phyloP scores from a whole-genome alignment of 2,329 filamentous ascomycete genomes.

The Aspergillus transmontanensis region DNA sequence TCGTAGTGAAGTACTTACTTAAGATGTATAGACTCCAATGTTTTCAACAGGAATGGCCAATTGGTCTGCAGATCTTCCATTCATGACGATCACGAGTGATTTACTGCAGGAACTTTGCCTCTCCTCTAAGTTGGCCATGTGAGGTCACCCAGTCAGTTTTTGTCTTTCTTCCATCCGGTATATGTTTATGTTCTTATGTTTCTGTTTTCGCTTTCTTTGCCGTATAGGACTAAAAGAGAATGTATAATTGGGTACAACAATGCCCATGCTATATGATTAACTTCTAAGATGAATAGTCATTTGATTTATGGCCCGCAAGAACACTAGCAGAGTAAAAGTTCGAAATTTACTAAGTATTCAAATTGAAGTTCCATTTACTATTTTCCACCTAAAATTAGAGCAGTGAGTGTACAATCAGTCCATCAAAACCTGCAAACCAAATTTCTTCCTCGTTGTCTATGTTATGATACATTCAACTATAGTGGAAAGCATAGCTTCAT shows the following conservation, averaged over 20 bases:
- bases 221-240: too few relatives aligned
- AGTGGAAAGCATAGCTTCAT: too few relatives aligned
- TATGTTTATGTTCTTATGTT: too few relatives aligned
- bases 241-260: too few relatives aligned
- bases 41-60: neutral
- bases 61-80: neutral
- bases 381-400: neutral
- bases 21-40: neutral
- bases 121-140: too few relatives aligned
- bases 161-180: too few relatives aligned
- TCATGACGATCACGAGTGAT: neutral
- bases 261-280: neutral
- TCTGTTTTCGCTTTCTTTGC: too few relatives aligned
- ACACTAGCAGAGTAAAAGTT: neutral
- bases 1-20: neutral
- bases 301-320: neutral
- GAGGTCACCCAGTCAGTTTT: too few relatives aligned
- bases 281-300: neutral
- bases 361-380: neutral
- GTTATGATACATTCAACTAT: too few relatives aligned
- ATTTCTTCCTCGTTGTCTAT: too few relatives aligned
- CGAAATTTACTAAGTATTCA: neutral
- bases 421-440: too few relatives aligned
- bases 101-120: neutral
- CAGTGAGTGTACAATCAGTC: too few relatives aligned